Percentiles rank a stretch among this genome's conserved stretches.
Evolutionary conservation across 225 moss, liverwort and hornwort genomes (phyloP).

Genomic region (Polytrichum formosum): DNA sequence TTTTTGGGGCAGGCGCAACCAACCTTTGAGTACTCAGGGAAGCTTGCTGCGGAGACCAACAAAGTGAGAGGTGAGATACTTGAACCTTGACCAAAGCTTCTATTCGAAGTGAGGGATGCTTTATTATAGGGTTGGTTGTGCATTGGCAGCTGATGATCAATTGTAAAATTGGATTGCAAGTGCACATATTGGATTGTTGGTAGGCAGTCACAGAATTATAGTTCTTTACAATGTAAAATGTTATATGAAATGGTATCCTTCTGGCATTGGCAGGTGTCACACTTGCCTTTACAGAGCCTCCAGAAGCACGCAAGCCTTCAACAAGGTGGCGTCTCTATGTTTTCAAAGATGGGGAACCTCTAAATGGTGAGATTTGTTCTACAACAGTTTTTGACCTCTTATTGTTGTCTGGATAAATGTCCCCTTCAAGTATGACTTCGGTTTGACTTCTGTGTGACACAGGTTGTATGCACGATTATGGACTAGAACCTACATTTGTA

Average conservation of each 20-base stretch:
- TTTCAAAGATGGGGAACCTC: conserved; percentile 95
- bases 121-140: background rate
- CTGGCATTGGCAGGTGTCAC: conserved; percentile 66
- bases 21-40: conserved; percentile 99
- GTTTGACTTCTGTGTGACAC: too few species aligned
- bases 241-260: conserved; percentile 2
- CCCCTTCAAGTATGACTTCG: too few species aligned
- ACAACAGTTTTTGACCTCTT: background rate
- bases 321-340: conserved; percentile 98
- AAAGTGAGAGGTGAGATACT: conserved; percentile 84
- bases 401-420: background rate
- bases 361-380: conserved; percentile 59
- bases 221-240: background rate
- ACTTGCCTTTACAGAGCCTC: conserved; percentile 92
- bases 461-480: too few species aligned
- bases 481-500: too few species aligned
- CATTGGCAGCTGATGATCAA: too few species aligned
- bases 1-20: conserved; percentile 65
- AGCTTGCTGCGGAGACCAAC: conserved; percentile 97
- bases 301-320: conserved; percentile 90
- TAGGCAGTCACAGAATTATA: too few species aligned
- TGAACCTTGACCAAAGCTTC: conserved; percentile 5
- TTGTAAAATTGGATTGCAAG: background rate
- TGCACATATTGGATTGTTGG: background rate
- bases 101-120: conserved; percentile 2